Evolutionary conservation across 371 early-diverging fungal genomes (phyloP).

Genomic region (Syncephalastrum contaminatum): DNA sequence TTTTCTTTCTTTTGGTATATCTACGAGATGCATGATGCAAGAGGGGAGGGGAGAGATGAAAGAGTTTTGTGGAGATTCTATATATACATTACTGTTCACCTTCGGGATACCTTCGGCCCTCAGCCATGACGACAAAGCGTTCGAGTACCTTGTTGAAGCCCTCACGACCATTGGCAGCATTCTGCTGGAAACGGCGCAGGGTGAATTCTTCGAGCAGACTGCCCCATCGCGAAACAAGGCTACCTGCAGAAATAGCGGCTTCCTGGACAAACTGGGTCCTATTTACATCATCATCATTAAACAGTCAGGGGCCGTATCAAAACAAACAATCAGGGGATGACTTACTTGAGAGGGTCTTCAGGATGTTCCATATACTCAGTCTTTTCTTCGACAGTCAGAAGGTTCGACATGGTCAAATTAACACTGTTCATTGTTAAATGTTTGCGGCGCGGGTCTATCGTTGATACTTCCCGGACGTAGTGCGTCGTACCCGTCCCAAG

Average conservation of each 20-base stretch:
- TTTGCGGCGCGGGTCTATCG: slow-evolving; percentile 73
- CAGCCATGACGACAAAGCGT: slow-evolving; percentile 36
- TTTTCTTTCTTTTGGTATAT: too few species aligned
- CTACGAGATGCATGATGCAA: too few species aligned
- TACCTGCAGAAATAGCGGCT: slow-evolving; percentile 73
- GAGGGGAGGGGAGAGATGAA: too few species aligned
- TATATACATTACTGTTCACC: too few species aligned
- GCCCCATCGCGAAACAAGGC: slow-evolving; percentile 66
- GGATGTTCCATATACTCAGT: slow-evolving; percentile 70
- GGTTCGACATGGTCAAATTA: slow-evolving; percentile 69
- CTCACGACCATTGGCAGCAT: slow-evolving; percentile 70
- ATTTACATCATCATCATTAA: slow-evolving; percentile 1
- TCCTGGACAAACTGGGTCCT: slow-evolving; percentile 73
- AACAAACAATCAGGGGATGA: too few species aligned
- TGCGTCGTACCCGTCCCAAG: slow-evolving; percentile 62
- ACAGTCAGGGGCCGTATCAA: slow-evolving; percentile 1
- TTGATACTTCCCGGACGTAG: slow-evolving; percentile 83
- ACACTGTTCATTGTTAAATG: slow-evolving; percentile 68
- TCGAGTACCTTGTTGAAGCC: slow-evolving; percentile 72
- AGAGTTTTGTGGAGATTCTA: too few species aligned
- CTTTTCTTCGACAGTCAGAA: slow-evolving; percentile 81
- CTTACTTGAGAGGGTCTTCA: slow-evolving; percentile 33
- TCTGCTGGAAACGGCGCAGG: slow-evolving; percentile 77
- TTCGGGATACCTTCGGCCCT: slow-evolving; percentile 9
- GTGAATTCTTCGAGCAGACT: slow-evolving; percentile 80